Evolutionary conservation across 768 basidiomycete genomes (phyloP), one percentile per base, ranked within the genome.

Genomic region (Astraeus odoratus): DNA sequence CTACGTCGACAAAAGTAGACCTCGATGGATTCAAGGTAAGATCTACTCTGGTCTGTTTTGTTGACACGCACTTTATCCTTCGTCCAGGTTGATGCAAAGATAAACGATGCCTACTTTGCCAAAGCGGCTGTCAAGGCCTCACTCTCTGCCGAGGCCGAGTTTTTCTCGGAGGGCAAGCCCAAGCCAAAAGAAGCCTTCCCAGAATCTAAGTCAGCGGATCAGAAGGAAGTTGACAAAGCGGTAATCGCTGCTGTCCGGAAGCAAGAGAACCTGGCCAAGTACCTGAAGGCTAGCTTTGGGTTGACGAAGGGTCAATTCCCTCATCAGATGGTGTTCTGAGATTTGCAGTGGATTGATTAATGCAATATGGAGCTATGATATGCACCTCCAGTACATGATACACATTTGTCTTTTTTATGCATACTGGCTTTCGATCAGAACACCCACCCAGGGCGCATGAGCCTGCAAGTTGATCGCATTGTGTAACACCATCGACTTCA

Each of bases 291-390:
- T 45, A 81, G 77, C 61, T 99, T 87, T 76, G 92, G 91, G 63
- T 77, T 99, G 51, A 91, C 90, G 57, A 96, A 94, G 78, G 92
- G 94, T 50, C 92, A 98, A 73, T 91, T 77, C 76, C 90, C 96
- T 64, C 96, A 99, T 74, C 80, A 88, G 71, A 66, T 99, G 72
- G 78, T 78, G 52, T 98, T 96, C 77, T 98, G 73, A 76, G 53
- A 54, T 50, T 42, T 47, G 47, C 42, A 43, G 43, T 35, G 2
- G 39, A 37, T 46, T 56, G 47, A 29, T 46, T 56, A 49, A 29
- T 33, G 43, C 35, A 23, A 54, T 54, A 51, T 58, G 55, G 50
- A 48, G 23, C 46, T 55, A 62, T 49, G 60, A 52, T 56, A 60
- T 52, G 50, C 26, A 16, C 23, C 12, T 19, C 18, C 23, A 41